These are phyloP conservation scores for Cydonia oblonga DNA, from an alignment of 331 rosid genomes.

Conservation along the genomic window DNA sequence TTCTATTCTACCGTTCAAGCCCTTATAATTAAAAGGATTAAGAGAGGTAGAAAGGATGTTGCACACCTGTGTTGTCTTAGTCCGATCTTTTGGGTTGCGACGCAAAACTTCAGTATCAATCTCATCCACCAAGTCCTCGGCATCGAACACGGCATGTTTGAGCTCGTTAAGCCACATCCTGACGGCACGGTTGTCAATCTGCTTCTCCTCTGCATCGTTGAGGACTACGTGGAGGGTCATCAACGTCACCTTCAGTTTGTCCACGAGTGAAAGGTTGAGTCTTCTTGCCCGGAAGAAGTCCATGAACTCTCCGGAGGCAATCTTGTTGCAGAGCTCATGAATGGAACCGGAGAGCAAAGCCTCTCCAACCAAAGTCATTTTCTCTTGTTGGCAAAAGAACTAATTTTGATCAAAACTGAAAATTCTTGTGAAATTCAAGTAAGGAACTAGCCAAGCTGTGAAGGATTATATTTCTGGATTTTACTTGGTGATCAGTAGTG, in stretches of 20 bases:
- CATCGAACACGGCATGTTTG: background rate
- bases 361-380: background rate
- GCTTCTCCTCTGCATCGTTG: conserved; percentile 23
- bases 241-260: background rate
- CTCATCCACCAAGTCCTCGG: conserved; percentile 12
- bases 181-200: conserved; percentile 1
- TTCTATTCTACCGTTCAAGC: background rate
- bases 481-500: too few relatives aligned
- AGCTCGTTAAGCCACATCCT: background rate
- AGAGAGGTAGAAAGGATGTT: background rate
- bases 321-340: background rate
- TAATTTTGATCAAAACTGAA: too few relatives aligned
- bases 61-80: background rate
- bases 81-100: background rate
- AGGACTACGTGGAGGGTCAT: background rate
- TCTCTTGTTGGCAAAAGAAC: too few relatives aligned
- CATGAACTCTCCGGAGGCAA: background rate
- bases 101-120: background rate
- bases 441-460: too few relatives aligned
- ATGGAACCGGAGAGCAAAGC: background rate
- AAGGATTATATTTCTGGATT: too few relatives aligned
- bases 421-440: too few relatives aligned
- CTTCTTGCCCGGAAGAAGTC: background rate
- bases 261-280: background rate
- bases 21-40: background rate